phyloP scores from a whole-genome alignment of 805 yeast species.

The Yarrowia alimentaria region DNA sequence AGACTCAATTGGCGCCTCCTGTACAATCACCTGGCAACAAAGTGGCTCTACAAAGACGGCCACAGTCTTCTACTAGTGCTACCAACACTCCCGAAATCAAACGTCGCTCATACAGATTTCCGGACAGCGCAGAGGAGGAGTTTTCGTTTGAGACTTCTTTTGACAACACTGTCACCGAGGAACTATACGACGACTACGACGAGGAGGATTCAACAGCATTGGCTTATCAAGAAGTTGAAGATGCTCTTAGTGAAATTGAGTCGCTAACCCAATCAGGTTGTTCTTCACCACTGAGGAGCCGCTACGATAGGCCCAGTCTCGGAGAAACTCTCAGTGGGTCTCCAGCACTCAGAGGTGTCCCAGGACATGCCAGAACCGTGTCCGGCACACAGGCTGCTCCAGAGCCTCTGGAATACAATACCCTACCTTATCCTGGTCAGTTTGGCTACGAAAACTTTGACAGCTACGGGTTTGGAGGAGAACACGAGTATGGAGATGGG shows the following conservation, averaged over 20 bases:
- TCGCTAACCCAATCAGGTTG: constrained; percentile 2
- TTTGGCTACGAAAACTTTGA: too few species aligned
- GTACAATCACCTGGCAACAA: too few species aligned
- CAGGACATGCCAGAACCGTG: too few species aligned
- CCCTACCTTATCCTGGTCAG: too few species aligned
- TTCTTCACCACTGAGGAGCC: not conserved
- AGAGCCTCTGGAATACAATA: constrained; percentile 1
- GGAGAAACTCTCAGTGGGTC: constrained; percentile 10
- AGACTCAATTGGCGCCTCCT: too few species aligned
- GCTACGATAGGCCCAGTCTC: not conserved
- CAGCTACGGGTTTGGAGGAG: not conserved
- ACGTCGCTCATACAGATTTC: constrained; percentile 3
- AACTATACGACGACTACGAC: not conserved
- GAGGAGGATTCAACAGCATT: constrained; percentile 11
- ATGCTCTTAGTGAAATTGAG: constrained; percentile 3
- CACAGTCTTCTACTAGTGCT: too few species aligned
- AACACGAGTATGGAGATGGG: constrained; percentile 4
- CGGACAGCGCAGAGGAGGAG: constrained; percentile 1
- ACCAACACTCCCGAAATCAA: not conserved
- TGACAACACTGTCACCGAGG: not conserved
- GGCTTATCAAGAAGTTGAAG: constrained; percentile 23
- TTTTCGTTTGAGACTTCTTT: not conserved
- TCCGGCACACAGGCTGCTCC: not conserved
- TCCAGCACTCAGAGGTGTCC: too few species aligned
- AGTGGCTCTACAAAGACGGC: too few species aligned